These are phyloP conservation scores for Cyberlindnera amylophila DNA, from an alignment of 805 yeast genomes.

Conservation along the genomic window DNA sequence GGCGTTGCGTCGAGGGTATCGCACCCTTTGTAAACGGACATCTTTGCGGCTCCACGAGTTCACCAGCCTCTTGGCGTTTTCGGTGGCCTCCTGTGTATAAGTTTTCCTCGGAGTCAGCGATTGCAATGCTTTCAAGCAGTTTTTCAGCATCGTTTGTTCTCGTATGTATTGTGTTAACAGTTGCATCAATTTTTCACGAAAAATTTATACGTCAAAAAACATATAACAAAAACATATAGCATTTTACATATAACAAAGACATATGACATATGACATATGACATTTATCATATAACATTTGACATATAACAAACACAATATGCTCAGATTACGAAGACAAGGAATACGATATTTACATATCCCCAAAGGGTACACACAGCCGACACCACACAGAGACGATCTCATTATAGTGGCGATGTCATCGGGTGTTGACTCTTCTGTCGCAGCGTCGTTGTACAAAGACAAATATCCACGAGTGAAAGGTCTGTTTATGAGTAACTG, in stretches of 20 bases:
- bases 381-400: constrained; percentile 49
- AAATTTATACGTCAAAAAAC: too few relatives aligned
- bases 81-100: constrained; percentile 1
- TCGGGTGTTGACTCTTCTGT: constrained; percentile 96
- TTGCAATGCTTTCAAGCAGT: constrained; percentile 1
- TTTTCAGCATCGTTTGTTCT: constrained; percentile 1
- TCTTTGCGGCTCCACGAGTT: background rate
- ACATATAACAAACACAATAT: too few relatives aligned
- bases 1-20: background rate
- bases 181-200: too few relatives aligned
- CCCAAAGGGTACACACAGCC: constrained; percentile 33
- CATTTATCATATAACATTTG: too few relatives aligned
- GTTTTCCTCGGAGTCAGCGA: background rate
- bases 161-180: too few relatives aligned
- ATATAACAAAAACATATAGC: too few relatives aligned
- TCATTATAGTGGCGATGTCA: constrained; percentile 84
- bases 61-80: background rate
- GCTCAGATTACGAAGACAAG: too few relatives aligned
- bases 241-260: too few relatives aligned
- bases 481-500: constrained; percentile 93
- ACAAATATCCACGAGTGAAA: constrained; percentile 52
- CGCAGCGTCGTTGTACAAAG: constrained; percentile 65
- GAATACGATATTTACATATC: too few relatives aligned
- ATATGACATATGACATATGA: too few relatives aligned
- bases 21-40: background rate